Base-by-base conservation (phyloP, 257 asterid genomes). In the Petunia axillaris region DNA sequence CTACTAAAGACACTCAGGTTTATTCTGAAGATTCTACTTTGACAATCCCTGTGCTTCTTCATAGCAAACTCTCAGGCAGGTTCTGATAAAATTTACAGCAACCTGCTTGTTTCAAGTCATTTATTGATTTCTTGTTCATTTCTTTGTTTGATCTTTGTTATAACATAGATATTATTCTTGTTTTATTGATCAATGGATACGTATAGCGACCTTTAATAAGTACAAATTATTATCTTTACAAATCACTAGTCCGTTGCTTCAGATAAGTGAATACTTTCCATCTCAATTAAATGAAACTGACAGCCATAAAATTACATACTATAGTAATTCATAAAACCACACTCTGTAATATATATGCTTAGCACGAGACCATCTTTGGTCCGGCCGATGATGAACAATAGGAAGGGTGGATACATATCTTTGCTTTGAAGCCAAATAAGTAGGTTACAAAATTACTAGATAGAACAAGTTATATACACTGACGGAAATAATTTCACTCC, bases 341-440 rank as follows among this genome's bases (percentile, higher is more conserved):
- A 46, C 55, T 1, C 25, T 25, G 25, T 25, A 25, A 68, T 44
- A 67, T n/a, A 43, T n/a, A 68, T n/a, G 57, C 25, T 70, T 70
- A 70, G 77, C 77, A 25, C 77, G 77, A 10, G 59, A 70, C 77
- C 59, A 25, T 46, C 53, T 41, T 70, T 70, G 58, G 76, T 46
- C 76, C 1, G 76, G 76, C 77, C 8, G 14, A n/a, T 65, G 6
- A 13, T 48, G 76, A 44, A 44, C 8, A 16, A 16, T 67, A 67
- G 55, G 76, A 2, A 67, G 5, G 6, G 76, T 5, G 57, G 39
- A 67, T 43, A 8, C 15, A 43, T 67, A 67, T 7, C n/a, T 66
- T 44, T 43, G 8, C 40, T 68, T 46, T 2, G 16, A 70, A 70
- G 10, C 11, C 25, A 70, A 46, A 25, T 70, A 67, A 14, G 10